Evolutionary conservation across 2,329 filamentous ascomycete genomes (phyloP).

Genomic region (Ceratocystis smalleyi): DNA sequence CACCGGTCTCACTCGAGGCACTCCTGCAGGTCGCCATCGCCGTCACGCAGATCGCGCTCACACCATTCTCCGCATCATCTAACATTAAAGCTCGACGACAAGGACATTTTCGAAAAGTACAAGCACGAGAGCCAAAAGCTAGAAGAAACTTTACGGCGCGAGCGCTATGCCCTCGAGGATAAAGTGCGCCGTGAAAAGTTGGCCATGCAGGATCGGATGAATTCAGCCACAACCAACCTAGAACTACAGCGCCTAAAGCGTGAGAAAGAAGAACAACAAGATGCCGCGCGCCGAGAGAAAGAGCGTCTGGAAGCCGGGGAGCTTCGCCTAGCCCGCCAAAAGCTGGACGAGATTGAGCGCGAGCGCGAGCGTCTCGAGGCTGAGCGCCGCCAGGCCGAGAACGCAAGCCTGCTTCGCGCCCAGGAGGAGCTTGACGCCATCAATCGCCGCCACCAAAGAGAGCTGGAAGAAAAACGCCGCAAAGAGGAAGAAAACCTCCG

Average conservation of each 20-base stretch:
- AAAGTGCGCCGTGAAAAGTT: not conserved
- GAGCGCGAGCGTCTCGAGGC: slow-evolving; percentile 21
- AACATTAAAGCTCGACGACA: not conserved
- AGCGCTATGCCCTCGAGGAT: not conserved
- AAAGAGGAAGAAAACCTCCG: slow-evolving; percentile 24
- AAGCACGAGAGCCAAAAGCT: not conserved
- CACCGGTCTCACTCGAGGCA: not conserved
- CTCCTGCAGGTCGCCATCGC: not conserved
- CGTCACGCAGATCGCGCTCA: not conserved
- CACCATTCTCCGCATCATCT: not conserved
- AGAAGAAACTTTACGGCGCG: not conserved
- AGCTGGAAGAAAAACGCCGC: slow-evolving; percentile 28
- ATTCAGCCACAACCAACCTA: not conserved
- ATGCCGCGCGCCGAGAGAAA: slow-evolving; percentile 4
- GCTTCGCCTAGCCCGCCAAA: slow-evolving; percentile 27
- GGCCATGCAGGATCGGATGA: slow-evolving; percentile 6
- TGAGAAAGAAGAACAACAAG: not conserved
- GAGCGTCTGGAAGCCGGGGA: slow-evolving; percentile 27
- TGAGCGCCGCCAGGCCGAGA: slow-evolving; percentile 29
- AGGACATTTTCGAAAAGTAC: not conserved
- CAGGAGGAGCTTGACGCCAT: slow-evolving; percentile 35
- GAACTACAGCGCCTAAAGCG: slow-evolving; percentile 7
- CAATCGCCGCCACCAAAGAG: slow-evolving; percentile 30
- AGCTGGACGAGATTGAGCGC: slow-evolving; percentile 23
- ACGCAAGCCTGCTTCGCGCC: slow-evolving; percentile 31